Evolutionary conservation across 108 stramenopile genomes (phyloP).

Genomic region (Chaetoceros tenuissimus): DNA sequence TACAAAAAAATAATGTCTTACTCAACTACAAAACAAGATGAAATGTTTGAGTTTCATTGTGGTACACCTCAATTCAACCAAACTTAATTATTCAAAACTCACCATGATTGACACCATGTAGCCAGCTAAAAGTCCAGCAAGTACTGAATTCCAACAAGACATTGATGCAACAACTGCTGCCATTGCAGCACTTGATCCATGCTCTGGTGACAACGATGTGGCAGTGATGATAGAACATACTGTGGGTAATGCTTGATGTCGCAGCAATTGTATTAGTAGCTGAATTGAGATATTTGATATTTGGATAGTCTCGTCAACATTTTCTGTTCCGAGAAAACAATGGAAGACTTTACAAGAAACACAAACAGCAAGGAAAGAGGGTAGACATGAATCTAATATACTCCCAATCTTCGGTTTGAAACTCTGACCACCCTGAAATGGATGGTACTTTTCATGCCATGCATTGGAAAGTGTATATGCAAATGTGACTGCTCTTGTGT

Average conservation of each 20-base stretch:
- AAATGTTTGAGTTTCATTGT: too few relatives aligned
- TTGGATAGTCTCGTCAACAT: too few relatives aligned
- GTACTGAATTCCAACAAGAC: slow-evolving; percentile 18
- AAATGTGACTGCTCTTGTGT: slow-evolving; percentile 51
- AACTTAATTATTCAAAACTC: background rate
- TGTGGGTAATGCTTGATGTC: slow-evolving; percentile 19
- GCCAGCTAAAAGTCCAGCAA: slow-evolving; percentile 49
- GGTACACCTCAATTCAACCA: too few relatives aligned
- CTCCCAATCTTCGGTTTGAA: slow-evolving; percentile 8
- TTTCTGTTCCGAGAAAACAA: background rate
- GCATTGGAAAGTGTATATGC: slow-evolving; percentile 34
- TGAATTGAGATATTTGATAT: too few relatives aligned
- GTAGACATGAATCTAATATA: slow-evolving; percentile 47
- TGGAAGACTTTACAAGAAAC: slow-evolving; percentile 18
- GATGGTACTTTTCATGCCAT: slow-evolving; percentile 33
- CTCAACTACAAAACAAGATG: too few relatives aligned
- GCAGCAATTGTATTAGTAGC: slow-evolving; percentile 1
- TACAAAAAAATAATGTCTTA: slow-evolving; percentile 20
- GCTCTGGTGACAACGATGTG: slow-evolving; percentile 14
- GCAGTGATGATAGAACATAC: slow-evolving; percentile 31
- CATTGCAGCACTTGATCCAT: slow-evolving; percentile 16
- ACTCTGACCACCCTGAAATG: slow-evolving; percentile 7
- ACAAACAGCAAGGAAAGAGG: slow-evolving; percentile 45
- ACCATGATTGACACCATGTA: slow-evolving; percentile 14
- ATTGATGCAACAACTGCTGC: slow-evolving; percentile 31